Evolutionary conservation across 768 basidiomycete genomes (phyloP), one percentile per base, ranked within the genome.

Genomic region (Trametes cubensis): DNA sequence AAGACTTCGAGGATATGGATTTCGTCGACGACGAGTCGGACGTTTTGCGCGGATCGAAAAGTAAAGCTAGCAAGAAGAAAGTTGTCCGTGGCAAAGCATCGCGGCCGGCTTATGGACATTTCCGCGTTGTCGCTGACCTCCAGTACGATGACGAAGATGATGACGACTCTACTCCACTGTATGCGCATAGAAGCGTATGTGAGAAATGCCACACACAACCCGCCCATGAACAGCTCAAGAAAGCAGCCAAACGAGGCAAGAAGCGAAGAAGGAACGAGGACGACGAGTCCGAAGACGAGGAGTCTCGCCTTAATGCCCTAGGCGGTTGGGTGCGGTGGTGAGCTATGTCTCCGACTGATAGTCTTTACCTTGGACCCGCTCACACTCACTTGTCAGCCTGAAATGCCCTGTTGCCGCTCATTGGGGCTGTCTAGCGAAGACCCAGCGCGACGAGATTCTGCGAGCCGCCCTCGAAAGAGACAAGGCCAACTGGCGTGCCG

Each of bases 301-400:
- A 80, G 40, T 82, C 84, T 40, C 77, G 75, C 50, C 74, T 85
- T 11, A 74, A 63, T 14, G 70, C 72, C 7, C 75, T 88, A 48
- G 92, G 92, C 14, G 92, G 92, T 26, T 95, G 92, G 92, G 85
- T 94, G 64, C 81, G 85, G 75, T 95, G 92, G 91, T 91, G 71
- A 11, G 58, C 82, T 75, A 18, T 26, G 21, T 52, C n/a, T n/a
- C 34, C 18, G 45, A 30, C 46, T 20, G n/a, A n/a, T n/a, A n/a
- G n/a, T 56, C 6, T 45, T 46, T 48, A 55, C 45, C 28, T 34
- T 42, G 18, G 40, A 61, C 44, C 50, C 23, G 49, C 41, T 55
- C 18, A 61, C 55, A 15, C 8, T 3, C 57, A 15, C 25, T 71
- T 10, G n/a, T n/a, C 72, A 93, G 91, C 70, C 79, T 92, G 44